Evolutionary conservation across 257 asterid species (phyloP).

Genomic region (Thymus mandschuricus): DNA sequence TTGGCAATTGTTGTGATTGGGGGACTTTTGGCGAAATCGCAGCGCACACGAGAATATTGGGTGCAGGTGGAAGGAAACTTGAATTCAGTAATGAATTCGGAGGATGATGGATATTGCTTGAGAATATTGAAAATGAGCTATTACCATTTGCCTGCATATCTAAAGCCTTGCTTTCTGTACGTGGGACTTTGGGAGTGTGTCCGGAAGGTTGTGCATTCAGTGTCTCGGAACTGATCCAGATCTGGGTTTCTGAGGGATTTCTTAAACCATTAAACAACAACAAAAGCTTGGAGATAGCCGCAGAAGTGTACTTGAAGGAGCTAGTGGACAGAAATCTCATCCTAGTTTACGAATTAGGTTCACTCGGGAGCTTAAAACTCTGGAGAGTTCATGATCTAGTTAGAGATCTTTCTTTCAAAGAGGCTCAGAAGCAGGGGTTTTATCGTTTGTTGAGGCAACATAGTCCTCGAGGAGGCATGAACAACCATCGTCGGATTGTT

Average conservation of each 20-base stretch:
- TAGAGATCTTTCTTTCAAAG: not conserved
- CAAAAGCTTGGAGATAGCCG: too few species aligned
- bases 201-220: not conserved
- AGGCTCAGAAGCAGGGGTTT: not conserved
- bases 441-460: not conserved
- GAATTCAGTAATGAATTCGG: not conserved
- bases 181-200: constrained; percentile 23
- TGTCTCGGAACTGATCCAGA: not conserved
- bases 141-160: constrained; percentile 4
- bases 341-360: not conserved
- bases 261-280: not conserved
- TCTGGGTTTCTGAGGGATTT: constrained; percentile 30
- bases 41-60: constrained; percentile 3
- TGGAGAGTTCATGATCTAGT: not conserved
- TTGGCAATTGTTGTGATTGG: constrained; percentile 19
- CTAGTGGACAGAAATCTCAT: constrained; percentile 12
- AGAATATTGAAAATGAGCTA: constrained; percentile 10
- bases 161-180: constrained; percentile 23
- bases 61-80: not conserved
- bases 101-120: not conserved
- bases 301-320: not conserved
- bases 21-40: not conserved
- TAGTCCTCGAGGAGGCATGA: not conserved
- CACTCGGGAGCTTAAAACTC: not conserved
- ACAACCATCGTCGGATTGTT: not conserved